Conservation (phyloP, 768 basidiomycete genomes). For the Calocybe cyanea region DNA sequence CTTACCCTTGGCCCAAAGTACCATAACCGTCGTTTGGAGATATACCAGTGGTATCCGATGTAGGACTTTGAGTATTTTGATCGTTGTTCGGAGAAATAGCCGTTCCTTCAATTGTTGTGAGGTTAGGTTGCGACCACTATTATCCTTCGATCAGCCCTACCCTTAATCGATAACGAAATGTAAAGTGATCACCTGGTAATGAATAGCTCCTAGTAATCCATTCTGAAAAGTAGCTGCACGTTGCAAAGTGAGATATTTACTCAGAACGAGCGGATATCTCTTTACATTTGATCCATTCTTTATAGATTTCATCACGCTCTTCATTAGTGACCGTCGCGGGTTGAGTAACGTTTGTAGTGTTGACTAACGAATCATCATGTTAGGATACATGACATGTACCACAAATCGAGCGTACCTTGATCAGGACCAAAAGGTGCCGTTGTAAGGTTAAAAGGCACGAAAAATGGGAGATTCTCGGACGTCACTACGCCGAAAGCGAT, state of each 20-base stretch:
- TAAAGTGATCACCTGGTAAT: constrained; percentile 37
- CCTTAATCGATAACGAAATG: background rate
- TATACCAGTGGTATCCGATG: constrained; percentile 35
- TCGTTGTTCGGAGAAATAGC: constrained; percentile 31
- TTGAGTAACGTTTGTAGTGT: constrained; percentile 12
- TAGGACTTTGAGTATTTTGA: constrained; percentile 28
- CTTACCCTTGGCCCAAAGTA: constrained; percentile 37
- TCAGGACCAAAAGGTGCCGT: constrained; percentile 37
- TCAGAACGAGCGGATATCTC: background rate
- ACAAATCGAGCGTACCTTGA: constrained; percentile 15
- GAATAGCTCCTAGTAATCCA: constrained; percentile 41
- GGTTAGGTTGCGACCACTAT: constrained; percentile 53
- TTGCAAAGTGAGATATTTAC: constrained; percentile 1
- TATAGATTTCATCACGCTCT: constrained; percentile 51
- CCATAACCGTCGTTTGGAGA: constrained; percentile 69
- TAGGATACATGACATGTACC: background rate
- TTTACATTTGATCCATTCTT: constrained; percentile 47
- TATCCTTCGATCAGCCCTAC: constrained; percentile 21
- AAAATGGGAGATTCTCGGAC: constrained; percentile 44
- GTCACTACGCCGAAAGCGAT: constrained; percentile 65
- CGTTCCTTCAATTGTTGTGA: constrained; percentile 46
- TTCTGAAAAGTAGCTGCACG: constrained; percentile 34
- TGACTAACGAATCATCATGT: constrained; percentile 2
- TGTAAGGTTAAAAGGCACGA: constrained; percentile 60
- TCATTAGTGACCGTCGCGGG: constrained; percentile 49